These are phyloP conservation scores for Heterobasidion parviporum DNA, from an alignment of 1,284 basidiomycete genomes.

Conservation along the genomic window DNA sequence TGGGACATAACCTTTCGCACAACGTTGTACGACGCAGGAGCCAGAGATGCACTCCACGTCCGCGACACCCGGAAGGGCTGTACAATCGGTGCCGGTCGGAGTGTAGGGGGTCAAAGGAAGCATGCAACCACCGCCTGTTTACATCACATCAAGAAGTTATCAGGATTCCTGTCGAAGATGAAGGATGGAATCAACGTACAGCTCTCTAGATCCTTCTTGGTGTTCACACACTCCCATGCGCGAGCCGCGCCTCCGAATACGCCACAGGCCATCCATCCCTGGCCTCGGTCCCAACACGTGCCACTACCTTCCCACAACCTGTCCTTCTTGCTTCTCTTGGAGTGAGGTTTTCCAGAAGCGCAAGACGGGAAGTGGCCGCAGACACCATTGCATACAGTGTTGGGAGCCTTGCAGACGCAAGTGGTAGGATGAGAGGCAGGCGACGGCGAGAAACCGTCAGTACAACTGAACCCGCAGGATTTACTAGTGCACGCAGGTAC, in stretches of 20 bases:
- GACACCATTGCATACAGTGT: slow-evolving; percentile 37
- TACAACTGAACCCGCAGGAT: slow-evolving; percentile 38
- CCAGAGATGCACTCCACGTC: slow-evolving; percentile 41
- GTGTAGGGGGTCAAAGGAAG: slow-evolving; percentile 23
- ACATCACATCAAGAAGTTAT: background rate
- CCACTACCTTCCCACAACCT: slow-evolving; percentile 12
- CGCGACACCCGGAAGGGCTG: slow-evolving; percentile 35
- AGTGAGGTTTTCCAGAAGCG: slow-evolving; percentile 20
- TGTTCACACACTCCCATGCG: slow-evolving; percentile 42
- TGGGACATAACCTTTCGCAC: slow-evolving; percentile 32
- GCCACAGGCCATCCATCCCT: slow-evolving; percentile 32
- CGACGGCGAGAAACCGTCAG: slow-evolving; percentile 30
- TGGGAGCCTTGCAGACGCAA: slow-evolving; percentile 33
- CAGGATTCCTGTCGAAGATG: background rate
- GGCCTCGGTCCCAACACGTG: slow-evolving; percentile 4
- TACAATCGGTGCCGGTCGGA: slow-evolving; percentile 36
- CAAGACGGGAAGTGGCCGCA: slow-evolving; percentile 32
- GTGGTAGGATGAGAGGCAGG: slow-evolving; percentile 21
- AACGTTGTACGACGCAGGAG: slow-evolving; percentile 36
- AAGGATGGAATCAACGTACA: slow-evolving; percentile 27
- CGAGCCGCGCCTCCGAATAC: slow-evolving; percentile 24
- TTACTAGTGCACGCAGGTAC: slow-evolving; percentile 26
- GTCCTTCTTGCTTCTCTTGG: slow-evolving; percentile 21
- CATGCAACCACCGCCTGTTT: slow-evolving; percentile 41
- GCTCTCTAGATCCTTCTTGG: slow-evolving; percentile 38